Evolutionary conservation across 176 grass and related monocot species (phyloP).

Genomic region (Zea luxurians): DNA sequence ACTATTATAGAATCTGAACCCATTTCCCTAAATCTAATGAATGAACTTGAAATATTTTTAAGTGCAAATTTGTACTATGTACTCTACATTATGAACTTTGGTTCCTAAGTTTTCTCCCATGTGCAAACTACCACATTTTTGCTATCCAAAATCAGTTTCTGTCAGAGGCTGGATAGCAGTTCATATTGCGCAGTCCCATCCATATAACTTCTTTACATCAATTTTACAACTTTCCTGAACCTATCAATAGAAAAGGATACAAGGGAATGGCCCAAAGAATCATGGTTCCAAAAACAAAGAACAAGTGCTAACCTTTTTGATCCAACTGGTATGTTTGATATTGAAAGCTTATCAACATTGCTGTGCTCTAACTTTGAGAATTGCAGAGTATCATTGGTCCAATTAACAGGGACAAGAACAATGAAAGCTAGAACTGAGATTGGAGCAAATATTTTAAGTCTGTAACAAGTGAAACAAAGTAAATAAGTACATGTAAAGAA

Average conservation of each 20-base stretch:
- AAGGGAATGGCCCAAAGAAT: neutral
- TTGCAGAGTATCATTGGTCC: slow-evolving; percentile 76
- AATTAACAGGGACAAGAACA: slow-evolving; percentile 91
- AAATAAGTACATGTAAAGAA: slow-evolving; percentile 16
- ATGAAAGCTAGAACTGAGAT: slow-evolving; percentile 77
- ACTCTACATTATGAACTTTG: neutral
- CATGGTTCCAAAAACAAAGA: neutral
- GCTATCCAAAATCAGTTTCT: neutral
- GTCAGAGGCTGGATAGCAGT: neutral
- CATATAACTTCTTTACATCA: neutral
- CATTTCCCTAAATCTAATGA: neutral
- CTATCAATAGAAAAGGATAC: neutral
- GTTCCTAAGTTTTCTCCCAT: neutral
- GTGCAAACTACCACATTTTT: slow-evolving; percentile 4
- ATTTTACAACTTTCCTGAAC: neutral
- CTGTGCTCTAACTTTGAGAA: slow-evolving; percentile 47
- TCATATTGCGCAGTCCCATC: neutral
- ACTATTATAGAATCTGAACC: neutral
- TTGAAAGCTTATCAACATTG: slow-evolving; percentile 83
- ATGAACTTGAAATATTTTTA: slow-evolving; percentile 6
- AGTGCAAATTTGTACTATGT: slow-evolving; percentile 2
- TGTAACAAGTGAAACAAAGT: slow-evolving; percentile 39
- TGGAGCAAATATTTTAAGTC: slow-evolving; percentile 95
- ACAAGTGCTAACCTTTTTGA: slow-evolving; percentile 65
- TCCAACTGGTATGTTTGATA: slow-evolving; percentile 85